These are phyloP conservation scores for Penicillium occitanis DNA, from an alignment of 2,329 filamentous ascomycete species.

Conservation along the genomic window DNA sequence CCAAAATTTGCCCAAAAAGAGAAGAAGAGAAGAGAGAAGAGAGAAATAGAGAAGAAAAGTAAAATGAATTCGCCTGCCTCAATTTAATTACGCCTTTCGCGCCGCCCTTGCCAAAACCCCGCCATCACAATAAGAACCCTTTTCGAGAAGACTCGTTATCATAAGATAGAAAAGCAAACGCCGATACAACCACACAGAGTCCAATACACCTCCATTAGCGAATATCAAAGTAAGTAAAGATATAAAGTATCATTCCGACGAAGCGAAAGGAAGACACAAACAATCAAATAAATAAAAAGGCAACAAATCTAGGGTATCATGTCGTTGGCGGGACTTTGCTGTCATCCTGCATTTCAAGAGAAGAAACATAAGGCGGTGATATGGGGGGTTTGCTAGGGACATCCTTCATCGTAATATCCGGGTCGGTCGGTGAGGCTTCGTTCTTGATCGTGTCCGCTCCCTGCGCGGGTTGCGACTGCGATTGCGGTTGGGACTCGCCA, in stretches of 20 bases:
- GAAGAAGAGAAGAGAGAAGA: background rate
- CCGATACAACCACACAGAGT: background rate
- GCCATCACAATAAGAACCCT: constrained; percentile 18
- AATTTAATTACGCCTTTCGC: constrained; percentile 17
- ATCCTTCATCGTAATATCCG: constrained; percentile 37
- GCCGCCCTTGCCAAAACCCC: constrained; percentile 1
- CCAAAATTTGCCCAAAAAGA: background rate
- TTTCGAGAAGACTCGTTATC: constrained; percentile 15
- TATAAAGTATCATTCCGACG: background rate
- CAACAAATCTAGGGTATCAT: constrained; percentile 23
- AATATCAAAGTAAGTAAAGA: constrained; percentile 15
- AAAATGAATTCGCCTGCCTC: constrained; percentile 9
- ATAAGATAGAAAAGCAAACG: constrained; percentile 9
- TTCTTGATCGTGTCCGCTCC: constrained; percentile 25
- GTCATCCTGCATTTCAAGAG: constrained; percentile 19
- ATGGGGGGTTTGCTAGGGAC: constrained; percentile 29
- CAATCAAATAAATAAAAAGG: background rate
- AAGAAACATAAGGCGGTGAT: constrained; percentile 27
- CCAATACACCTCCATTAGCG: constrained; percentile 19
- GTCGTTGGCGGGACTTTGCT: constrained; percentile 19
- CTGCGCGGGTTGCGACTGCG: background rate
- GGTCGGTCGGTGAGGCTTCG: constrained; percentile 25
- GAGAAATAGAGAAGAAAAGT: background rate
- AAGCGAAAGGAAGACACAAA: constrained; percentile 9
- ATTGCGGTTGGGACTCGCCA: constrained; percentile 12